phyloP scores from a whole-genome alignment of 2,329 filamentous ascomycete species.

The Bipolaris victoriae region DNA sequence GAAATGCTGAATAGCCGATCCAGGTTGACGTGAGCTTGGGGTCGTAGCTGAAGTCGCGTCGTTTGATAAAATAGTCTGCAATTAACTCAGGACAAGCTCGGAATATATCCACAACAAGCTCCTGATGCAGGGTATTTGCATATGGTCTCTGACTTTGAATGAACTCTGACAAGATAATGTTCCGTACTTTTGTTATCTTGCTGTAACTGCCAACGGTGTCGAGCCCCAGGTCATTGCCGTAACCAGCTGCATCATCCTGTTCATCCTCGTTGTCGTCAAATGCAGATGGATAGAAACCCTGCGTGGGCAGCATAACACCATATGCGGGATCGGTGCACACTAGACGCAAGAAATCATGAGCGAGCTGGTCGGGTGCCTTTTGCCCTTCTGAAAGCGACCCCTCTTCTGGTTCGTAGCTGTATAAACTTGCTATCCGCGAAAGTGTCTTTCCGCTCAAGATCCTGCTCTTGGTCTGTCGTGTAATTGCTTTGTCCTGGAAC shows the following conservation, averaged over 20 bases:
- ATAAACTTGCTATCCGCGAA: constrained; percentile 62
- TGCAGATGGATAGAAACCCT: constrained; percentile 82
- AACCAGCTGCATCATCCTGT: constrained; percentile 52
- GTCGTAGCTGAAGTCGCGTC: constrained; percentile 79
- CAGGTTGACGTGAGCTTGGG: constrained; percentile 92
- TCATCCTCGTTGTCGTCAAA: constrained; percentile 61
- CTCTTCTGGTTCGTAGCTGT: constrained; percentile 51
- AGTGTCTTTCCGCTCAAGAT: constrained; percentile 78
- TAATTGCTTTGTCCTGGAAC: constrained; percentile 74
- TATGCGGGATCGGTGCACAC: constrained; percentile 75
- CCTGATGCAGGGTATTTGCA: constrained; percentile 78
- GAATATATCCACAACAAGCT: constrained; percentile 82
- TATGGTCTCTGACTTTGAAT: constrained; percentile 81
- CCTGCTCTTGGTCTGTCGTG: constrained; percentile 74
- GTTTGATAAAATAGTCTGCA: constrained; percentile 83
- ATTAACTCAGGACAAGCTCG: constrained; percentile 82
- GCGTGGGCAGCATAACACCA: constrained; percentile 76
- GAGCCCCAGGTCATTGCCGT: constrained; percentile 66
- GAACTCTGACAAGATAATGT: constrained; percentile 79
- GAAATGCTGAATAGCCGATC: constrained; percentile 89
- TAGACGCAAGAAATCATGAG: constrained; percentile 76
- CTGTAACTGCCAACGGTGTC: constrained; percentile 74
- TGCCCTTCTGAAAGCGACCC: constrained; percentile 55
- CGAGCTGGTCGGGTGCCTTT: constrained; percentile 68
- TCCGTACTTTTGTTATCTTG: constrained; percentile 75